Conservation (phyloP, 257 asterid species). For the Ajuga chamaepitys region DNA sequence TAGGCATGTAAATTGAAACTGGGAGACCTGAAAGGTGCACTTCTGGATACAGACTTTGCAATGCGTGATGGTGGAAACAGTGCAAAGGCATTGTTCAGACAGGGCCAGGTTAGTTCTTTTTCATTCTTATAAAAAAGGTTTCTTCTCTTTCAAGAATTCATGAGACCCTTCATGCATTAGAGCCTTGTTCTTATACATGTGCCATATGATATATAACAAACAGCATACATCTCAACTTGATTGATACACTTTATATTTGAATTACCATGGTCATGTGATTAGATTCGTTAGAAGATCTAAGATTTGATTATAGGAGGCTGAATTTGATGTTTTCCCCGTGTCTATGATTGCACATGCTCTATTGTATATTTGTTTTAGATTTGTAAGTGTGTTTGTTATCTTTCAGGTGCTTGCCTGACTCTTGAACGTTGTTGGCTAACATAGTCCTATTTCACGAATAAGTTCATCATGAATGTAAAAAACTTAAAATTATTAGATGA, state of each 20-base stretch:
- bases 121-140: too few species aligned
- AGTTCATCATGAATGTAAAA: too few species aligned
- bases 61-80: constrained; percentile 92
- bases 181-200: neutral
- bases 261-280: neutral
- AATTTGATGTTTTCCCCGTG: neutral
- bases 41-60: constrained; percentile 86
- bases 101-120: constrained; percentile 73
- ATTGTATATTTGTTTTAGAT: neutral
- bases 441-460: too few species aligned
- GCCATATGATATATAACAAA: neutral
- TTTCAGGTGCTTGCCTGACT: neutral
- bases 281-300: neutral
- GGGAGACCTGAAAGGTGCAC: constrained; percentile 91
- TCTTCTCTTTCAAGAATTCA: constrained; percentile 1
- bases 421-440: neutral
- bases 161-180: neutral
- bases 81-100: constrained; percentile 95
- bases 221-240: neutral
- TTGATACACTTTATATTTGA: neutral
- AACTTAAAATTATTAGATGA: too few species aligned
- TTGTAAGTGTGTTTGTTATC: neutral
- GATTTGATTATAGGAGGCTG: neutral
- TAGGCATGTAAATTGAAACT: constrained; percentile 91
- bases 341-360: neutral